Evolutionary conservation across 306 rosid genomes (phyloP).

Genomic region (Dryas alaskensis): DNA sequence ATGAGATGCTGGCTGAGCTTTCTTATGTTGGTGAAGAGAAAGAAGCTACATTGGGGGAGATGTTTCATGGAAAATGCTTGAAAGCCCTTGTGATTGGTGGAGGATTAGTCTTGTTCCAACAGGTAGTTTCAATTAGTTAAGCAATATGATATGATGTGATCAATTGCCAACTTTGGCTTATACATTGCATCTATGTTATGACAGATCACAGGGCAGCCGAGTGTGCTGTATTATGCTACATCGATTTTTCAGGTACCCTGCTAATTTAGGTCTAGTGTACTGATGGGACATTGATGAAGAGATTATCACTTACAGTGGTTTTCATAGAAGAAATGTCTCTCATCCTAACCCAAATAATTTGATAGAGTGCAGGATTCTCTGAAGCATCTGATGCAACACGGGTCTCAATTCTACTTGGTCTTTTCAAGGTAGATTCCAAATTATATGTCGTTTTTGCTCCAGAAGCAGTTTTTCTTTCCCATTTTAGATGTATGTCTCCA

Average conservation of each 20-base stretch:
- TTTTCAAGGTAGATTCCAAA: conserved; percentile 63
- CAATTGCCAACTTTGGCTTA: conserved; percentile 32
- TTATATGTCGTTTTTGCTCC: neutral
- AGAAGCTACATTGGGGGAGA: conserved; percentile 53
- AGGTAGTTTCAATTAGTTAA: conserved; percentile 51
- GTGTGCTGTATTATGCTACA: conserved; percentile 93
- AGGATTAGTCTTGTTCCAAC: conserved; percentile 94
- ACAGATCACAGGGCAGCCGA: conserved; percentile 99
- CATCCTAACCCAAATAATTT: conserved; percentile 27
- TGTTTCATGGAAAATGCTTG: conserved; percentile 73
- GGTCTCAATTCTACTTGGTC: conserved; percentile 83
- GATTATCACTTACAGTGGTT: conserved; percentile 2
- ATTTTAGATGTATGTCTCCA: neutral
- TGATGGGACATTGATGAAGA: conserved; percentile 17
- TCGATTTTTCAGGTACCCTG: conserved; percentile 80
- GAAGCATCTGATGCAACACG: conserved; percentile 94
- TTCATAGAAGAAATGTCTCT: conserved; percentile 15
- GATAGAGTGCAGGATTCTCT: conserved; percentile 90
- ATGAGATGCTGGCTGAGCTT: conserved; percentile 80
- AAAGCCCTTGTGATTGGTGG: conserved; percentile 77
- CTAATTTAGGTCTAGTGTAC: conserved; percentile 28
- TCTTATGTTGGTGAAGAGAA: conserved; percentile 67
- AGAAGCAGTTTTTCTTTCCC: neutral
- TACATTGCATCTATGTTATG: conserved; percentile 27
- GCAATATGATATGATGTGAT: conserved; percentile 24